These are phyloP conservation scores for Microbotryomycetes sp. DNA, from an alignment of 1,284 basidiomycete genomes.

Conservation along the genomic window DNA sequence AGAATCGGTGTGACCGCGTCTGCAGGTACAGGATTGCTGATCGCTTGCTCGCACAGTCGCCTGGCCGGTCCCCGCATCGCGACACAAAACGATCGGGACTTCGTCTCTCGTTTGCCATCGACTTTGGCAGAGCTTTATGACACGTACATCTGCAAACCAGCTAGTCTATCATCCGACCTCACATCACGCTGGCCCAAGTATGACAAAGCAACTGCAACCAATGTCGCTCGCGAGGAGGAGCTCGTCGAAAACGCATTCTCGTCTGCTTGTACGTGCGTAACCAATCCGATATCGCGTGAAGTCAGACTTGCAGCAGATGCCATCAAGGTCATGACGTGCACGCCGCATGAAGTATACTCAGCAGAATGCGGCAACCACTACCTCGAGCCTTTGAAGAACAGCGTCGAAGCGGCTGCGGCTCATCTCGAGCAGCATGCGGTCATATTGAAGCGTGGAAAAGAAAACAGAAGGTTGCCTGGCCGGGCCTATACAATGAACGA, in stretches of 20 bases:
- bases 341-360: not conserved
- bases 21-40: too few relatives aligned
- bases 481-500: not conserved
- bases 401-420: not conserved
- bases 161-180: not conserved
- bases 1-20: constrained; percentile 41
- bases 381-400: not conserved
- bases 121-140: constrained; percentile 48
- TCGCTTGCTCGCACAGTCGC: too few relatives aligned
- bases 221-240: not conserved
- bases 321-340: not conserved
- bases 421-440: not conserved
- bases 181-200: not conserved
- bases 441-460: not conserved
- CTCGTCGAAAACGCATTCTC: not conserved
- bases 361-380: not conserved
- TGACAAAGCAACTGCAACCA: not conserved
- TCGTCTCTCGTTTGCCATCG: constrained; percentile 46
- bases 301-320: not conserved
- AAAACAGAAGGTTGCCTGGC: not conserved
- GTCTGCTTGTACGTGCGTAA: not conserved
- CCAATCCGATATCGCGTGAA: not conserved
- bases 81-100: constrained; percentile 53
- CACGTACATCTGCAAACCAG: constrained; percentile 46
- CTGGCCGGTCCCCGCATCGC: constrained; percentile 27